Base-by-base conservation (phyloP, 129 eudicot species). In the Glebionis coronaria region DNA sequence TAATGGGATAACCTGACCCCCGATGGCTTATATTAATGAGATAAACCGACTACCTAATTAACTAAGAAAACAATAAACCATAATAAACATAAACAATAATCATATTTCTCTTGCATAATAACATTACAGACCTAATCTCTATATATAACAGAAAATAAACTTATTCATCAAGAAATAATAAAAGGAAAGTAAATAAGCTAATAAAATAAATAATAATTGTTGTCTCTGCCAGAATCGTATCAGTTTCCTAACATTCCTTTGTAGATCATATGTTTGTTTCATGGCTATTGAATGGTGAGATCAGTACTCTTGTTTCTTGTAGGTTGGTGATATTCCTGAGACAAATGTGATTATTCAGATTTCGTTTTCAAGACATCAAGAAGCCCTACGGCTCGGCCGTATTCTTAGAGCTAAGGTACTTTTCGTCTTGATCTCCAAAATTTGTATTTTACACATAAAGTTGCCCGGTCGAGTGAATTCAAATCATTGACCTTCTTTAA, bases 281-380 rank as follows among this genome's bases (percentile, higher is more conserved):
- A 4, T 49, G n/a, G 8, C 1, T 49, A 7, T 59, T 54, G 14
- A 15, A 11, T 55, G 27, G 18, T 38, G 71, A 51, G 25, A 69
- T 65, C 3, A 27, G 31, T 75, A n/a, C 44, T 27, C 12, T 3
- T 71, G 46, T 44, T 51, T 21, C 76, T 58, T 42, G 21, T 79
- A 91, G 98, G 98, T 91, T 51, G 98, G 98, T 13, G 98, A 91
- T 80, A 91, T 91, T 81, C 98, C 98, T 1, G 98, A 88, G 76
- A 96, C 98, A 58, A 91, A 91, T 82, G 98, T 91, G 72, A 91
- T 91, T 28, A 91, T 91, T 68, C 98, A 91, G 62, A 91, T 91
- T 59, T 91, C 98, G 5, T 88, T 95, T n/a, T 91, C 98, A 47
- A 85, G 96, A 71, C 98, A 96, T 88, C 25, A 23, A 23, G 25